Evolutionary conservation across 345 rosid species (phyloP).

Genomic region (Eucalyptus sp.): DNA sequence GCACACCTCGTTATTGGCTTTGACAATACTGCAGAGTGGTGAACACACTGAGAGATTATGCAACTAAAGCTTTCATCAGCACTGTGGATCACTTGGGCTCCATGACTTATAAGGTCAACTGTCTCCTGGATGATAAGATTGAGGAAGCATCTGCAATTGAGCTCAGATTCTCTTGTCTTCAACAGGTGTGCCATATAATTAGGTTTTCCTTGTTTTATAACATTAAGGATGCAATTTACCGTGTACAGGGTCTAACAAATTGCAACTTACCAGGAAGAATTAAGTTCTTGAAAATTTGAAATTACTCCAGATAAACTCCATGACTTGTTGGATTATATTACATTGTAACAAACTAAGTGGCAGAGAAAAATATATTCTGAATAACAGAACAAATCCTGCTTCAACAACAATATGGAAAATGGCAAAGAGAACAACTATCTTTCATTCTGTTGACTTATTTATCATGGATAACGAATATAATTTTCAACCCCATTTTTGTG

Average conservation of each 20-base stretch:
- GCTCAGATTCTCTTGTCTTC: slow-evolving; percentile 41
- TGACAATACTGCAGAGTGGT: slow-evolving; percentile 28
- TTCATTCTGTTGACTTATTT: neutral
- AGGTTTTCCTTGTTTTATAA: neutral
- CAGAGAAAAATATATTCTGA: neutral
- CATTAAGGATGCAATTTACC: neutral
- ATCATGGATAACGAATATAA: neutral
- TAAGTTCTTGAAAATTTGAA: neutral
- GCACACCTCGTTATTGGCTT: neutral
- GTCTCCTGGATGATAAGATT: slow-evolving; percentile 34
- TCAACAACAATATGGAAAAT: neutral
- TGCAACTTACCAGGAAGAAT: neutral
- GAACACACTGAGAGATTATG: slow-evolving; percentile 63
- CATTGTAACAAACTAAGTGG: neutral
- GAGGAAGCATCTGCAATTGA: slow-evolving; percentile 21
- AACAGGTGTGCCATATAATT: slow-evolving; percentile 33
- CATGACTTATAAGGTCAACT: slow-evolving; percentile 55
- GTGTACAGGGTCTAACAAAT: neutral
- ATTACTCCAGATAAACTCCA: neutral
- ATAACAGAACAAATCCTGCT: neutral
- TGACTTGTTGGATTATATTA: neutral
- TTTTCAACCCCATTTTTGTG: neutral
- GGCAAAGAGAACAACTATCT: neutral
- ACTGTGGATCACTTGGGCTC: slow-evolving; percentile 91
- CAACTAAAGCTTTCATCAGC: slow-evolving; percentile 52